Conservation (phyloP, 2,329 filamentous ascomycete species). For the Aureobasidium sp. region DNA sequence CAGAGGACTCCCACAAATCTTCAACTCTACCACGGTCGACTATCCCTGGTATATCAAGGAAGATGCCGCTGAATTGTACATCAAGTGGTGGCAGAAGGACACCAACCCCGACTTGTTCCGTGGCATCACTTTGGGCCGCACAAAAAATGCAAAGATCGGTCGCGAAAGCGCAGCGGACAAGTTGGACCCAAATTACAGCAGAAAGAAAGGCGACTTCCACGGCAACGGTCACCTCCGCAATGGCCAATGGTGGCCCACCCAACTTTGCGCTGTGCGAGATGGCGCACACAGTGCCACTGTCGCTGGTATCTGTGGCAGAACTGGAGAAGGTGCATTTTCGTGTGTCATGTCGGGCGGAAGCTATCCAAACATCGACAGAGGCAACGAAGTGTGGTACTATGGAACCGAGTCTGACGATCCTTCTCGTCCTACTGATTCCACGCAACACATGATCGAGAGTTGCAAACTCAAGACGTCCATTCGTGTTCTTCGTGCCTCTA, state of each 20-base stretch:
- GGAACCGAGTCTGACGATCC: slow-evolving; percentile 39
- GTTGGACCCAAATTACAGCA: slow-evolving; percentile 22
- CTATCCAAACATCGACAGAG: slow-evolving; percentile 46
- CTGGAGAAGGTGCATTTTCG: slow-evolving; percentile 47
- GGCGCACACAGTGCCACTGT: slow-evolving; percentile 47
- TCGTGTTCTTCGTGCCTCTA: slow-evolving; percentile 44
- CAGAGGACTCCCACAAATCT: slow-evolving; percentile 36
- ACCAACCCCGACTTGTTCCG: slow-evolving; percentile 42
- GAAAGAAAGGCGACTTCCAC: slow-evolving; percentile 26
- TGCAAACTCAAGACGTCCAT: slow-evolving; percentile 33
- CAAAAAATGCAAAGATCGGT: slow-evolving; percentile 13
- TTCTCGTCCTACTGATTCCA: slow-evolving; percentile 31
- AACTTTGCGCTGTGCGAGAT: slow-evolving; percentile 44
- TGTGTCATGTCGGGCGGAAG: slow-evolving; percentile 45
- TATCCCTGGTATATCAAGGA: slow-evolving; percentile 43
- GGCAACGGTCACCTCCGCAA: slow-evolving; percentile 37
- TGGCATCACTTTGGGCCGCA: slow-evolving; percentile 31
- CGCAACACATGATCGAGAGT: slow-evolving; percentile 38
- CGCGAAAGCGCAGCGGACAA: slow-evolving; percentile 17
- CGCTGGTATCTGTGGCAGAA: slow-evolving; percentile 42
- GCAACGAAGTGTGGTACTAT: slow-evolving; percentile 45
- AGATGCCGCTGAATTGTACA: slow-evolving; percentile 41
- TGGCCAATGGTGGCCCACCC: slow-evolving; percentile 50
- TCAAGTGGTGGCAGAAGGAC: slow-evolving; percentile 36
- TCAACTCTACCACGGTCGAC: slow-evolving; percentile 23